A percentile compares a stretch with the other conserved stretches of the same genome.
phyloP scores from a whole-genome alignment of 805 yeast species.

The Saccharomycopsis synnaedendra region DNA sequence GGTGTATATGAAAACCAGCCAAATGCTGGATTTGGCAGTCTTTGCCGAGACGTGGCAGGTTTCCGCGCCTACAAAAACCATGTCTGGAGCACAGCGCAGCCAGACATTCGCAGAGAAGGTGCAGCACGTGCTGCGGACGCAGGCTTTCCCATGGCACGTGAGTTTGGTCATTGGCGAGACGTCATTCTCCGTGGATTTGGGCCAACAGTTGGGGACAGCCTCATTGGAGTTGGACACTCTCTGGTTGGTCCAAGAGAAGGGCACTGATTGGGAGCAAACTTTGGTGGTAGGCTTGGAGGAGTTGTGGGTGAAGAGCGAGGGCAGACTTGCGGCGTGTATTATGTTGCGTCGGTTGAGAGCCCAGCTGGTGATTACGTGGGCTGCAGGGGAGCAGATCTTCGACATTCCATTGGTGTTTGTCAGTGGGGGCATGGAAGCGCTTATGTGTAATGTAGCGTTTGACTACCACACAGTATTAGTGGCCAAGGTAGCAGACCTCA shows the following conservation, averaged over 20 bases:
- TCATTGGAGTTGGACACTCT: constrained; percentile 41
- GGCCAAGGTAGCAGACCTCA: constrained; percentile 35
- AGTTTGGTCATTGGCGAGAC: constrained; percentile 44
- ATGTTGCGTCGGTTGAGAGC: constrained; percentile 35
- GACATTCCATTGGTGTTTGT: constrained; percentile 58
- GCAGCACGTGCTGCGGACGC: constrained; percentile 47
- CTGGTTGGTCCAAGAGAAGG: constrained; percentile 63
- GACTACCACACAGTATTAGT: constrained; percentile 82
- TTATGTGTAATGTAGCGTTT: constrained; percentile 55
- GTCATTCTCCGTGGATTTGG: constrained; percentile 57
- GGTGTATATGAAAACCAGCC: constrained; percentile 66
- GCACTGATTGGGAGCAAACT: constrained; percentile 60
- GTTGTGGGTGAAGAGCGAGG: constrained; percentile 45
- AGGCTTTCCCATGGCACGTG: constrained; percentile 66
- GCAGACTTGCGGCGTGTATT: constrained; percentile 73
- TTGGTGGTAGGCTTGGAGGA: constrained; percentile 48
- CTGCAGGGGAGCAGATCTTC: constrained; percentile 30
- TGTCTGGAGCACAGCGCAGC: constrained; percentile 8
- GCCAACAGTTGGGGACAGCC: constrained; percentile 69
- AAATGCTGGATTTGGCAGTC: constrained; percentile 74
- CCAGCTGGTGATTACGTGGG: constrained; percentile 68
- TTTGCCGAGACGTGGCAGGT: constrained; percentile 69
- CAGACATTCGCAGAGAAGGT: constrained; percentile 34
- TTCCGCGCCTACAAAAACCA: not conserved
- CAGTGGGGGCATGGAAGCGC: constrained; percentile 40